Conservation (phyloP, 2,329 filamentous ascomycete species). For the Aspergillus arachidicola region DNA sequence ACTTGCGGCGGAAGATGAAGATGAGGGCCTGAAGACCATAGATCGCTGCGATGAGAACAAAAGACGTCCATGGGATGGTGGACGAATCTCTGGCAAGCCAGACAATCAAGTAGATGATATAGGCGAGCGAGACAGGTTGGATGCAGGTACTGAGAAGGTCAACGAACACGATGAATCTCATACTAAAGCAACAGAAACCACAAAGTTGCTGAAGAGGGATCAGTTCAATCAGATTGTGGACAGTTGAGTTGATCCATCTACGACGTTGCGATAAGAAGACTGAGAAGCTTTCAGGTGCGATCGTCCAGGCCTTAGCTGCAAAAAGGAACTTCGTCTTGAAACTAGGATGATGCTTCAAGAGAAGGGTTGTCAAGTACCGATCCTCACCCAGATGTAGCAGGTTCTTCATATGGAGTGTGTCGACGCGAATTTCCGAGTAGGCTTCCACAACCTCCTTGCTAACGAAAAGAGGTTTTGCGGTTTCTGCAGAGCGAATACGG, state of each 20-base stretch:
- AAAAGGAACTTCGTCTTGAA: slow-evolving; percentile 99
- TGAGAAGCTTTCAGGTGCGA: slow-evolving; percentile 89
- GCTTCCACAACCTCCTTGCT: slow-evolving; percentile 85
- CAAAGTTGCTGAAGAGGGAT: slow-evolving; percentile 92
- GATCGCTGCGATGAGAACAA: slow-evolving; percentile 89
- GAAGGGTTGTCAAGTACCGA: slow-evolving; percentile 91
- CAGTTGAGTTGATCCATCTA: slow-evolving; percentile 99
- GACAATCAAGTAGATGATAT: slow-evolving; percentile 87
- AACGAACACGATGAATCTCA: slow-evolving; percentile 96
- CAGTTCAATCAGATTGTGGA: slow-evolving; percentile 95
- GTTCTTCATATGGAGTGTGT: slow-evolving; percentile 99
- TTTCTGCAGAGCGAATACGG: slow-evolving; percentile 89
- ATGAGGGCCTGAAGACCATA: slow-evolving; percentile 97
- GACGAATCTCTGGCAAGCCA: slow-evolving; percentile 63
- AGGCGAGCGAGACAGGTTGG: slow-evolving; percentile 86
- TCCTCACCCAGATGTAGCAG: slow-evolving; percentile 94
- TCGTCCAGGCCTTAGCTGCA: slow-evolving; percentile 91
- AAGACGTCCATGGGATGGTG: slow-evolving; percentile 78
- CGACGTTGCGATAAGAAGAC: slow-evolving; percentile 98
- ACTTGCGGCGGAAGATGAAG: slow-evolving; percentile 94
- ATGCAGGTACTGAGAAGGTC: slow-evolving; percentile 90
- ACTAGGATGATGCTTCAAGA: slow-evolving; percentile 87
- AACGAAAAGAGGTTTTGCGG: slow-evolving; percentile 93
- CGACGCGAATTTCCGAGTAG: slow-evolving; percentile 91
- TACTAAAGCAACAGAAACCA: slow-evolving; percentile 99